Percentiles rank a stretch among this genome's conserved stretches.
phyloP scores from a whole-genome alignment of 1,284 basidiomycete genomes.

The Ganoderma boninense region DNA sequence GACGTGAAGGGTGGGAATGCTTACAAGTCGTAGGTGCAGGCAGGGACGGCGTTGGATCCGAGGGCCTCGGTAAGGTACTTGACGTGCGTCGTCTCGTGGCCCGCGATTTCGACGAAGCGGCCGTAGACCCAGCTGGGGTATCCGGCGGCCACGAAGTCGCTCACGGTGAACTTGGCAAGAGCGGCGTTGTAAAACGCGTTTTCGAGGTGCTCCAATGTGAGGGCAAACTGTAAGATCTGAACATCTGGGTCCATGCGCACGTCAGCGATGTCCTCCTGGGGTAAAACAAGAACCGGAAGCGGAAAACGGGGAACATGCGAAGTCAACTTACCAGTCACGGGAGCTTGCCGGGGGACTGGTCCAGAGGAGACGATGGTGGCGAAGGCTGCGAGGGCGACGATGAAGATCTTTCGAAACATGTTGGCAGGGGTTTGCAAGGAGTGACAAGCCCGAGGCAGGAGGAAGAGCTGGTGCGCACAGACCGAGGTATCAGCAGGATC shows the following conservation, averaged over 20 bases:
- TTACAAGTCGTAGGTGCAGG: slow-evolving; percentile 70
- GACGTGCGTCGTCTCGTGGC: slow-evolving; percentile 62
- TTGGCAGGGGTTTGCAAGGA: background rate
- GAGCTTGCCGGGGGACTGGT: background rate
- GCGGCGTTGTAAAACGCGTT: slow-evolving; percentile 64
- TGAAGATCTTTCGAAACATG: background rate
- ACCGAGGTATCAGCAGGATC: background rate
- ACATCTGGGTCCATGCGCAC: slow-evolving; percentile 16
- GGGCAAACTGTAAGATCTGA: slow-evolving; percentile 62
- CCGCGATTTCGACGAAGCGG: slow-evolving; percentile 60
- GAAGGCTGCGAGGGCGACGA: background rate
- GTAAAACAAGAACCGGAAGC: too few species aligned
- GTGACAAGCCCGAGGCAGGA: background rate
- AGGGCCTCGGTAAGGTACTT: slow-evolving; percentile 56
- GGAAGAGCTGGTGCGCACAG: background rate
- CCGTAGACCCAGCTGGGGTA: slow-evolving; percentile 58
- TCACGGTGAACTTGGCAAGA: slow-evolving; percentile 53
- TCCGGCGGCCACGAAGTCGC: slow-evolving; percentile 62
- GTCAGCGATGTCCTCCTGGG: background rate
- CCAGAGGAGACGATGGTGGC: background rate
- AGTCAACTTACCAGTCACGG: background rate
- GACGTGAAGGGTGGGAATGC: slow-evolving; percentile 21
- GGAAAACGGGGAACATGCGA: background rate
- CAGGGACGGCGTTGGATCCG: slow-evolving; percentile 56
- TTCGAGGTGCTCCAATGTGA: slow-evolving; percentile 77